Evolutionary conservation across 352 stramenopile species (phyloP), one percentile per base, ranked within the genome.

Genomic region (Pythium guiyangense): DNA sequence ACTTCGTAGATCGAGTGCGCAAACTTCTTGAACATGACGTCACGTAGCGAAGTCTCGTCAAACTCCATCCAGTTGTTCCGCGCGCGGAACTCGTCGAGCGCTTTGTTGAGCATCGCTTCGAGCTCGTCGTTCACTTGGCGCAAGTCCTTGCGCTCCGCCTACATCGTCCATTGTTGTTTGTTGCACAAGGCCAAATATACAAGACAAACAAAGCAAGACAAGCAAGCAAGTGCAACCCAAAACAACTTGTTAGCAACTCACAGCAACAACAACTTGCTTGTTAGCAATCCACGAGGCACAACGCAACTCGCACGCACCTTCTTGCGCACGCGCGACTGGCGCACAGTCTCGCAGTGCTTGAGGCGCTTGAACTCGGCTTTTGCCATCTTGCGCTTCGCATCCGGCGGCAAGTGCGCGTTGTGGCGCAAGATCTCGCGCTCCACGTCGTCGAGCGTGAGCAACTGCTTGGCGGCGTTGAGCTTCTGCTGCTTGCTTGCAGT

Each of bases 331-430:
- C 81, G 81, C 27, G 78, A 89, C 71, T 91, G 78, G 15, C 81
- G 78, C 65, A 91, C 81, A 2, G 70, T 89, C 69, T 89, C 81
- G 63, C 76, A 88, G 64, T 91, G 81, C 59, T 87, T 88, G 31
- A 91, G 77, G 20, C 81, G 78, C 55, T 80, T 83, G 53, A 87
- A 70, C 59, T 91, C 81, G 46, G 81, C 78, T 49, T 86, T 81
- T 42, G 71, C 74, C 68, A 88, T 67, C 25, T 78, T 77, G 17
- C 68, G 70, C 58, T 73, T 75, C 10, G 66, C 49, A 20, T 84
- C 78, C 1, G 69, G 44, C 14, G 77, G 68, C 53, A 88, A 15
- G 11, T 75, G 59, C 4, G 67, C 67, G 51, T 75, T 69, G 25
- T 77, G 64, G 31, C 71, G 64, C 26, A 76, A 54, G 35, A 89